These are phyloP conservation scores for Myotisia sp. DNA, from an alignment of 2,329 filamentous ascomycete genomes.

Conservation along the genomic window DNA sequence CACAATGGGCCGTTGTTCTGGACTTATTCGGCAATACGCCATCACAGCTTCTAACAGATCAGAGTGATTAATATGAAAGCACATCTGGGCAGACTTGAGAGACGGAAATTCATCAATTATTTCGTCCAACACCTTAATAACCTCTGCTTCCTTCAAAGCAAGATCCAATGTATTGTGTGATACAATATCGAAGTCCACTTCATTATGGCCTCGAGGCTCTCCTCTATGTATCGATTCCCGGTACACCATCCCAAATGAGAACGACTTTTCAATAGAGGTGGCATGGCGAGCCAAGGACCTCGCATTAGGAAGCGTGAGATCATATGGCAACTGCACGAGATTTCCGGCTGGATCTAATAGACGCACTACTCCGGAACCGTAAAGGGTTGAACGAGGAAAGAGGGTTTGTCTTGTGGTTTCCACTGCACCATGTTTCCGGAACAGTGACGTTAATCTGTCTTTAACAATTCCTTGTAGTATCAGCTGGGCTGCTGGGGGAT, in stretches of 20 bases:
- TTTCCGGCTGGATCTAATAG: constrained; percentile 71
- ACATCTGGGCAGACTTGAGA: constrained; percentile 58
- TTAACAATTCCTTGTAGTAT: constrained; percentile 61
- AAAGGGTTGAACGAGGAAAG: constrained; percentile 71
- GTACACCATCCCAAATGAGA: constrained; percentile 78
- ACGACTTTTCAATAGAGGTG: constrained; percentile 57
- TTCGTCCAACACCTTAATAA: constrained; percentile 88
- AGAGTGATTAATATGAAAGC: constrained; percentile 80
- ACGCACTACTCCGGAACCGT: constrained; percentile 58
- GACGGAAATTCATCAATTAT: constrained; percentile 69
- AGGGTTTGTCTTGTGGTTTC: constrained; percentile 61
- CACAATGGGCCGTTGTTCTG: constrained; percentile 51
- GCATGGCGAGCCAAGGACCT: constrained; percentile 58
- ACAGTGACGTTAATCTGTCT: constrained; percentile 59
- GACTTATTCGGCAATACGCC: constrained; percentile 69
- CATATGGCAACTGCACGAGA: constrained; percentile 86
- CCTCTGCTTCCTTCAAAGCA: constrained; percentile 80
- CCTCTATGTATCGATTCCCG: constrained; percentile 64
- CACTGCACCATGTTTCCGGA: constrained; percentile 77
- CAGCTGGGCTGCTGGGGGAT: constrained; percentile 38
- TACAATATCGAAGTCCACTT: constrained; percentile 95
- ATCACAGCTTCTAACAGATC: constrained; percentile 78
- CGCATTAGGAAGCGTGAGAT: constrained; percentile 79
- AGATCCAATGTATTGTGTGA: constrained; percentile 67
- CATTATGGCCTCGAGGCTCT: constrained; percentile 67